phyloP scores from a whole-genome alignment of 2,329 filamentous ascomycete genomes.

The Drechslerella dactyloides region DNA sequence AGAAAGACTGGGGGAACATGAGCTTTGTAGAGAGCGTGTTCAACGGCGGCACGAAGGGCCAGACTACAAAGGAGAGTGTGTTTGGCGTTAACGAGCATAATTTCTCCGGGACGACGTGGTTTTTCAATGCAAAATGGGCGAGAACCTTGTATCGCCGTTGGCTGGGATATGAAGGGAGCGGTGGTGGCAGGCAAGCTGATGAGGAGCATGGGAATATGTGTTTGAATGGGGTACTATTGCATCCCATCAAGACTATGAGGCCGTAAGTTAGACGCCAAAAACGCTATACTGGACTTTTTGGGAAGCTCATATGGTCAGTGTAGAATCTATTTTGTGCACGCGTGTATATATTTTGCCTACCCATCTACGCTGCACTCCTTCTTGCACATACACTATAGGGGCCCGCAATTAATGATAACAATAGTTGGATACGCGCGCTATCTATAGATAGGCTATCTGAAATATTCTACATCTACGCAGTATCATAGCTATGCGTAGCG shows the following conservation, averaged over 20 bases:
- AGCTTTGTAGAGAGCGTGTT: conserved; percentile 67
- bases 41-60: conserved; percentile 69
- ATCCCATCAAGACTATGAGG: conserved; percentile 89
- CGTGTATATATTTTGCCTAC: too few species aligned
- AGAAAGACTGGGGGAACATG: conserved; percentile 43
- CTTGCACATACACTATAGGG: too few species aligned
- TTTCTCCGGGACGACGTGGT: conserved; percentile 71
- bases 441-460: too few species aligned
- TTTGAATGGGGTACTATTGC: conserved; percentile 82
- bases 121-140: conserved; percentile 40
- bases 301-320: too few species aligned
- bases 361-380: too few species aligned
- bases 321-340: too few species aligned
- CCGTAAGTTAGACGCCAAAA: too few species aligned
- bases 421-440: too few species aligned
- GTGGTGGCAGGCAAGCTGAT: conserved; percentile 64
- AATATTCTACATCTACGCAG: too few species aligned
- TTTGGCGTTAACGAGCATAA: conserved; percentile 46
- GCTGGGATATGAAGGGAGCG: conserved; percentile 67
- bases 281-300: too few species aligned
- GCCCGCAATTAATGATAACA: too few species aligned
- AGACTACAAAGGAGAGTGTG: conserved; percentile 59
- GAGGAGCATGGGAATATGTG: conserved; percentile 74
- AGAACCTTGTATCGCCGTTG: conserved; percentile 66
- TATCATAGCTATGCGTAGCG: too few species aligned